Percentiles rank a stretch among this genome's conserved stretches.
Evolutionary conservation across 75 land plant species (phyloP).

Genomic region (Selaginella moellendorffii): DNA sequence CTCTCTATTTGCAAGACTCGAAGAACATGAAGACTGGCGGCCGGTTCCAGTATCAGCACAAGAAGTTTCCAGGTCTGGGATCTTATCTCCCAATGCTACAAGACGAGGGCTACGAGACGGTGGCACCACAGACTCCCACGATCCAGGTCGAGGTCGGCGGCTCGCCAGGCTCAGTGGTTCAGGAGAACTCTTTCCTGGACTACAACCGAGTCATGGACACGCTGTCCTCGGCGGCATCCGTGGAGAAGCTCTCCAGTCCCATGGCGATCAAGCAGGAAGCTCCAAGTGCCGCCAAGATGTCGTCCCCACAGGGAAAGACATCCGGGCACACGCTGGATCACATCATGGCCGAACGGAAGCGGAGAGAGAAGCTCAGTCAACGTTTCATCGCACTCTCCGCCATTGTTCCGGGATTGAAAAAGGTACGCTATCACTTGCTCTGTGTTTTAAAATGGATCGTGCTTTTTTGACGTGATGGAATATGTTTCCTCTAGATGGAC

Average conservation of each 20-base stretch:
- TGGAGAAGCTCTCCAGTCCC: not conserved
- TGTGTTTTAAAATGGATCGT: too few species aligned
- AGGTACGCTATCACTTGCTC: too few species aligned
- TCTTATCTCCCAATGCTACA: conserved; percentile 1
- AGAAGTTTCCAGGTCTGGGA: too few species aligned
- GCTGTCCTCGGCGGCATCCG: not conserved
- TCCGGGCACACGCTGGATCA: conserved; percentile 26
- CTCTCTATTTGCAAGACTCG: not conserved
- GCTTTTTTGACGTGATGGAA: too few species aligned
- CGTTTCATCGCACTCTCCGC: conserved; percentile 78
- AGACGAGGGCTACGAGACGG: conserved; percentile 10
- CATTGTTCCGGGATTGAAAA: conserved; percentile 63
- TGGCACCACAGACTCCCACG: conserved; percentile 14
- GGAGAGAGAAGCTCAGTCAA: conserved; percentile 87
- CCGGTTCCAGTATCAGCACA: conserved; percentile 5
- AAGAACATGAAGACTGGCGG: not conserved
- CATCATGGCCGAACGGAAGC: conserved; percentile 73
- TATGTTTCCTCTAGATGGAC: too few species aligned
- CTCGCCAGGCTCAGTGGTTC: conserved; percentile 16
- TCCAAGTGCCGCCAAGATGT: not conserved
- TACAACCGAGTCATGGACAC: too few species aligned
- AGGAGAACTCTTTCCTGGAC: conserved; percentile 14
- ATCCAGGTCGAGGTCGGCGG: conserved; percentile 12
- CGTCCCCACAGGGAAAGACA: conserved; percentile 1
- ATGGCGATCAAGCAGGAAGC: not conserved